A percentile compares a stretch with the other conserved stretches of the same genome.
These are phyloP conservation scores for Phanerochaete sordida DNA, from an alignment of 768 basidiomycete genomes.

Conservation along the genomic window DNA sequence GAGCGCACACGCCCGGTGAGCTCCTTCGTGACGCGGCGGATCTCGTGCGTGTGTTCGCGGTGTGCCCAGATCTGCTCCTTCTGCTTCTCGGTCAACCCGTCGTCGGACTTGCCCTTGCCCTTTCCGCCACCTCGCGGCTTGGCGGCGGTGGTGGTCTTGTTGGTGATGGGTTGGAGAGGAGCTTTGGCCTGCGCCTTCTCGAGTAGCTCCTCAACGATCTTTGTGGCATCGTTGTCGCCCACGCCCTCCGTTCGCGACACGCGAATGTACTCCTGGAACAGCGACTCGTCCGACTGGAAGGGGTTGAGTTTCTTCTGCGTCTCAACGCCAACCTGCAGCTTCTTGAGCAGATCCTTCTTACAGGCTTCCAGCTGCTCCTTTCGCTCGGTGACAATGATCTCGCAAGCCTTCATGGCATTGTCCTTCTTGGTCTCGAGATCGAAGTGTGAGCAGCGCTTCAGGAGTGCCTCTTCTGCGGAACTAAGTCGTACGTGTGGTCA, in stretches of 20 bases:
- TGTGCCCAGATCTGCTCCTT: constrained; percentile 75
- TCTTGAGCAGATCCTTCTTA: constrained; percentile 63
- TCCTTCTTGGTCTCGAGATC: constrained; percentile 68
- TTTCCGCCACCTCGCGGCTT: constrained; percentile 6
- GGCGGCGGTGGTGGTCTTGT: neutral
- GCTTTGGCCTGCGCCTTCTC: constrained; percentile 53
- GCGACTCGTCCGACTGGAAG: constrained; percentile 49
- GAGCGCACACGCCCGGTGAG: constrained; percentile 88
- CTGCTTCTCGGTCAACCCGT: constrained; percentile 45
- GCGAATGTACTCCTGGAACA: constrained; percentile 77
- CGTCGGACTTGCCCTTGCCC: constrained; percentile 47
- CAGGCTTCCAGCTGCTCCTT: constrained; percentile 77
- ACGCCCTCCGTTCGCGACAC: constrained; percentile 66
- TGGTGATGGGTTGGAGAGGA: constrained; percentile 18
- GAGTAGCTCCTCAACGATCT: constrained; percentile 54
- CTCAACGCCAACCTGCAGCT: constrained; percentile 61
- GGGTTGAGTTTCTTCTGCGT: constrained; percentile 64
- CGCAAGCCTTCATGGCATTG: constrained; percentile 89
- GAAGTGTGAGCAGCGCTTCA: constrained; percentile 96
- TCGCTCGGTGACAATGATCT: constrained; percentile 84
- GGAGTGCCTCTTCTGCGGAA: constrained; percentile 85
- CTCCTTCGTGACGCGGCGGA: constrained; percentile 76
- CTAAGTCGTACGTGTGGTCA: constrained; percentile 37
- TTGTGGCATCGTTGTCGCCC: constrained; percentile 74
- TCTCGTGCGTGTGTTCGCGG: constrained; percentile 83